phyloP scores from a whole-genome alignment of 2,329 filamentous ascomycete species.

The Apiospora rasikravindrae region DNA sequence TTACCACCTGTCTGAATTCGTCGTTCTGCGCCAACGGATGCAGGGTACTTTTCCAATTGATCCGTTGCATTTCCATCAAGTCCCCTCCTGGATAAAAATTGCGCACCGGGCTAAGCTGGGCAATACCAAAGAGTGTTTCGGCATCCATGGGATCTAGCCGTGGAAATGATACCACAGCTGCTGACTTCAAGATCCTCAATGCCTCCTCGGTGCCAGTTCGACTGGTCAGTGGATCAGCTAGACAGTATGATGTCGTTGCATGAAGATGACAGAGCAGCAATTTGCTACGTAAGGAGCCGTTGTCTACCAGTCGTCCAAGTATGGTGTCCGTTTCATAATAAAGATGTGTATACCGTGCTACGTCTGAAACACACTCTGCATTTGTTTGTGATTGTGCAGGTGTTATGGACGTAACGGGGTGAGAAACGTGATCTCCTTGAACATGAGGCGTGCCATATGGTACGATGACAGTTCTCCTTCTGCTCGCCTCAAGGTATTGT shows the following conservation, averaged over 20 bases:
- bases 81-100: conserved; percentile 48
- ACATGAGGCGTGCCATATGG: conserved; percentile 35
- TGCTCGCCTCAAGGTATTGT: no score
- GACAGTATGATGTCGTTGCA: conserved; percentile 56
- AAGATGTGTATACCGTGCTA: neutral
- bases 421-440: conserved; percentile 40
- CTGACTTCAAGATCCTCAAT: conserved; percentile 52
- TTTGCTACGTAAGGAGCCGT: conserved; percentile 55
- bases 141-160: conserved; percentile 43
- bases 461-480: no score
- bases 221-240: conserved; percentile 53
- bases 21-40: conserved; percentile 51
- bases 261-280: conserved; percentile 60
- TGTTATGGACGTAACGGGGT: conserved; percentile 44
- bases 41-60: conserved; percentile 47
- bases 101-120: conserved; percentile 47
- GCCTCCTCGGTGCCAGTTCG: conserved; percentile 62
- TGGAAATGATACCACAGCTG: conserved; percentile 53
- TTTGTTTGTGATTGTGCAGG: no score
- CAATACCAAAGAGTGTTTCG: conserved; percentile 42
- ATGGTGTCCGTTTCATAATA: conserved; percentile 52
- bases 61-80: conserved; percentile 51
- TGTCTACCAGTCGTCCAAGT: conserved; percentile 56
- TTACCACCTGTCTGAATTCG: conserved; percentile 43
- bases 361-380: neutral